Conservation (phyloP, 305 asterid species). For the Lippia alba region DNA sequence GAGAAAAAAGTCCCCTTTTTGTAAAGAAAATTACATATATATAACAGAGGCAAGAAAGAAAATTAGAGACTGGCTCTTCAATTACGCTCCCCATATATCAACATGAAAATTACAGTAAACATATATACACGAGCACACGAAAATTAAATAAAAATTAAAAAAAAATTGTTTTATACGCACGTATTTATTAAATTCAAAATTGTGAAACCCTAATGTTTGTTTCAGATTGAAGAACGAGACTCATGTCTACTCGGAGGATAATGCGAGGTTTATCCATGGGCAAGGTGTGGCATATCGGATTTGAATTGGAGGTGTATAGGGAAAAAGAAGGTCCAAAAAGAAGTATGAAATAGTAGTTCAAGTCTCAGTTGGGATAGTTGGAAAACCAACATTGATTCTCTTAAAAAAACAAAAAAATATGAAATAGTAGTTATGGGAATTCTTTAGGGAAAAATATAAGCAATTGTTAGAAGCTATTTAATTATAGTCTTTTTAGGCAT, state of each 20-base stretch:
- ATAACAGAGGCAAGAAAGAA: no score
- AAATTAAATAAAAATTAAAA: no score
- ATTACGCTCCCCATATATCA: no score
- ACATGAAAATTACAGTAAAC: no score
- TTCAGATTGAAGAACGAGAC: conserved; percentile 83
- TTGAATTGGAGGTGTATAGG: conserved; percentile 38
- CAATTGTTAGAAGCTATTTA: conserved; percentile 36
- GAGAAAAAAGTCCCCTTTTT: no score
- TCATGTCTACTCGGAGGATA: conserved; percentile 92
- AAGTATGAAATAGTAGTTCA: neutral
- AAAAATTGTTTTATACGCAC: no score
- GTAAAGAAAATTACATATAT: no score
- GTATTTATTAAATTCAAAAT: no score
- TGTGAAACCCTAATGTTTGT: neutral
- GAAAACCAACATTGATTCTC: no score
- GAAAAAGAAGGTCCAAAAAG: conserved; percentile 16
- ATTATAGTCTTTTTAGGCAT: conserved; percentile 35
- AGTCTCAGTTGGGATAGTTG: conserved; percentile 5
- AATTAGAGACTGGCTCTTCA: no score
- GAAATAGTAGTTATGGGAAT: conserved; percentile 22
- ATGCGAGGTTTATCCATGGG: conserved; percentile 95
- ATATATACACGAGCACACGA: no score
- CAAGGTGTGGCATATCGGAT: conserved; percentile 79
- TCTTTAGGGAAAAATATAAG: conserved; percentile 8
- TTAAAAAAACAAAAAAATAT: conserved; percentile 28